Percentiles rank a stretch among this genome's conserved stretches.
Conservation (phyloP, 1,284 basidiomycete species). For the Trametes versicolor region DNA sequence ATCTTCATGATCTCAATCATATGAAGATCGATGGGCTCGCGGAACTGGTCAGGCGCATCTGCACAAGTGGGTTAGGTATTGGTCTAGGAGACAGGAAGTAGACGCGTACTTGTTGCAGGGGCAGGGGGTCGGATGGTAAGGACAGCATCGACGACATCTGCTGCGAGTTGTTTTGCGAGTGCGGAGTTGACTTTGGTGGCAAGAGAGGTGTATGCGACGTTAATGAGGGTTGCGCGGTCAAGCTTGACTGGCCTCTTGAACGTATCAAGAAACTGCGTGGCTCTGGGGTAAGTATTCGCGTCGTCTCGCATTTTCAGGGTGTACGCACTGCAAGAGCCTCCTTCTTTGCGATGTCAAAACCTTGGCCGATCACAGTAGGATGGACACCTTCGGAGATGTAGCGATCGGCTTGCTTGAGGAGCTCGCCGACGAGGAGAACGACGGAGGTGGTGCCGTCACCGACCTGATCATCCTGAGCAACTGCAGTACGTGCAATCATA, state of each 20-base stretch:
- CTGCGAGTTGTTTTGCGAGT: constrained; percentile 90
- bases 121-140: constrained; percentile 85
- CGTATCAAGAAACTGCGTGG: constrained; percentile 85
- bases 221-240: constrained; percentile 92
- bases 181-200: constrained; percentile 91
- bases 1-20: constrained; percentile 99
- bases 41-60: constrained; percentile 74
- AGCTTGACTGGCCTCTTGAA: constrained; percentile 84
- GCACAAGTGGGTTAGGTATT: constrained; percentile 23
- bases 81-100: no score
- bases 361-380: constrained; percentile 95
- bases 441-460: constrained; percentile 99
- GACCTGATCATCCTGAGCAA: constrained; percentile 99
- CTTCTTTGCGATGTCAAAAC: constrained; percentile 98
- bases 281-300: background rate
- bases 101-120: constrained; percentile 60
- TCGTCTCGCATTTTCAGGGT: background rate
- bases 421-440: constrained; percentile 96
- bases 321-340: constrained; percentile 83
- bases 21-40: constrained; percentile 96
- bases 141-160: constrained; percentile 96
- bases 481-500: constrained; percentile 98
- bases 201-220: constrained; percentile 94
- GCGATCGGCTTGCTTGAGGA: constrained; percentile 97
- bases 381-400: constrained; percentile 99